Evolutionary conservation across 2,329 filamentous ascomycete species (phyloP), one percentile per base, ranked within the genome.

Genomic region (Hypoxylon sp.): DNA sequence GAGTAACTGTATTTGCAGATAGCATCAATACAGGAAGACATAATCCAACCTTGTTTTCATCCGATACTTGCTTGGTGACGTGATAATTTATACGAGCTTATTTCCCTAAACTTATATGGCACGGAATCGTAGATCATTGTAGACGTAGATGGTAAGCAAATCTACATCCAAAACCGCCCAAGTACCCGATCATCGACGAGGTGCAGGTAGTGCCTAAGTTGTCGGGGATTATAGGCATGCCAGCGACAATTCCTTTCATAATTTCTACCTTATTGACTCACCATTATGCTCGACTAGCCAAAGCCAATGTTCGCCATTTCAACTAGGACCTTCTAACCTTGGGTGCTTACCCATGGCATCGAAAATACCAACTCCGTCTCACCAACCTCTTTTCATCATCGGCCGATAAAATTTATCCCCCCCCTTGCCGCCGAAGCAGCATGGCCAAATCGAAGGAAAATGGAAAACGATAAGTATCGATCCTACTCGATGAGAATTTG

Each of bases 1-100:
- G 10, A 15, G 8, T 3, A 19, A 44, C 26, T 58, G 47, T 62
- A 62, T 32, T 59, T 53, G 24, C 62, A 62, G 59, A 62, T 65
- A 65, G 55, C 49, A 49, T 62, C 59, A 65, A 41, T 41, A 20
- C 37, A 41, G 17, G 7, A 17, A 20, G 37, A 41, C 37, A 11
- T 19, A 41, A 41, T 8, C 17, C 7, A 20, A 37, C 32, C n/a
- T 34, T 15, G 13, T 2, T n/a, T n/a, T 37, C 3, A 15, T 2
- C 2, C 4, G 5, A 37, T 37, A 22, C 24, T 8, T 47, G n/a
- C 24, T 46, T 8, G 10, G 43, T 56, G 52, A 48, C 34, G 1
- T 49, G 43, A 37, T 32, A 47, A 11, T 6, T 32, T 28, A 15
- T 32, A 10, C 30, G 6, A 39, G 13, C 13, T n/a, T n/a, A 17